Conservation (phyloP, 2,329 filamentous ascomycete species). For the Cytospora mali region DNA sequence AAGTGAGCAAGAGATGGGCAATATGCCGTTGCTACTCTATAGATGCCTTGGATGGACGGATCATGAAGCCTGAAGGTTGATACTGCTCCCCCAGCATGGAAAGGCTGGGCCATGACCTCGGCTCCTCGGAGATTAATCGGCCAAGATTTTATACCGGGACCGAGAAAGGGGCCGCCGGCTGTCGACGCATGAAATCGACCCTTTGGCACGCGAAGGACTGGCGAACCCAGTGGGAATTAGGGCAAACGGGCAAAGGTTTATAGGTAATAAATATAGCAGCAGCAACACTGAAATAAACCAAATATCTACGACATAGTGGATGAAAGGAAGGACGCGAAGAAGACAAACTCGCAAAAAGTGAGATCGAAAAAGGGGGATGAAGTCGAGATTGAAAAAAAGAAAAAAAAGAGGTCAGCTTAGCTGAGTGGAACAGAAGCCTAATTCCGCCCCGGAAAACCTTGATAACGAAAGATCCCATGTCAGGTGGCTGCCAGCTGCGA, state of each 20-base stretch:
- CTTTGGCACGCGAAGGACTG: neutral
- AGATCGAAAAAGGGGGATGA: neutral
- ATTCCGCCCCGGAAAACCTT: neutral
- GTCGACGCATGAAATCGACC: constrained; percentile 16
- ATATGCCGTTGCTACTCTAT: neutral
- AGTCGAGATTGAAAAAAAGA: constrained; percentile 12
- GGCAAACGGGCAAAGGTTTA: no score
- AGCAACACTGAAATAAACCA: neutral
- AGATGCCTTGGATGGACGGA: constrained; percentile 4
- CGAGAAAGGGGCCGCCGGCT: constrained; percentile 15
- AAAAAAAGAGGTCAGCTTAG: constrained; percentile 11
- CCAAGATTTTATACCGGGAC: constrained; percentile 9
- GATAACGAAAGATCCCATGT: neutral
- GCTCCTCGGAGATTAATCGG: constrained; percentile 12
- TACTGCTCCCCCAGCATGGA: constrained; percentile 27
- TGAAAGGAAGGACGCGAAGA: constrained; percentile 10
- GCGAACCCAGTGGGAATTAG: neutral
- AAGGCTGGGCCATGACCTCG: constrained; percentile 26
- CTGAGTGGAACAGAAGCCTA: constrained; percentile 18
- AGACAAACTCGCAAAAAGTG: constrained; percentile 4
- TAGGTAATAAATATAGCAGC: neutral
- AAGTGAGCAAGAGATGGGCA: constrained; percentile 31
- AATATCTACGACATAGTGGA: constrained; percentile 8
- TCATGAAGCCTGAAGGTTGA: constrained; percentile 14
- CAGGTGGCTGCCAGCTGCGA: neutral